A percentile compares a stretch with the other conserved stretches of the same genome.
Evolutionary conservation across 1,139 yeast species (phyloP).

Genomic region (Wickerhamiella pararugosa): DNA sequence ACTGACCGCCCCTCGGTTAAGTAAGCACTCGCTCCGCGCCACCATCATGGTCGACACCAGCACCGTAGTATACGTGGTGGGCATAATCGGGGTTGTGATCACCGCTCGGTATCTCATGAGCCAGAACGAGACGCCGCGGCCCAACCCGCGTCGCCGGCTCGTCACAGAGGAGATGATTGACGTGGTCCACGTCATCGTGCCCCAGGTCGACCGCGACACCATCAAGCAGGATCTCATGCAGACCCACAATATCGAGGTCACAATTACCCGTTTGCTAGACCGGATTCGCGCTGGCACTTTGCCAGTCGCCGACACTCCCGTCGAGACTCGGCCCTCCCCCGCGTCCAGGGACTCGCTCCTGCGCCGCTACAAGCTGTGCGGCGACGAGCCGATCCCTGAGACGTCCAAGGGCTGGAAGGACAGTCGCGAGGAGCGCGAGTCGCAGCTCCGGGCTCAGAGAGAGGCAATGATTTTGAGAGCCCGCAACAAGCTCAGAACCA

Average conservation of each 20-base stretch:
- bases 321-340: constrained; percentile 40
- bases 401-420: constrained; percentile 24
- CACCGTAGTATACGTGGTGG: constrained; percentile 17
- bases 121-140: constrained; percentile 7
- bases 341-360: constrained; percentile 14
- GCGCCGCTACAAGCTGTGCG: constrained; percentile 18
- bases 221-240: constrained; percentile 39
- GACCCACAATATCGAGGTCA: constrained; percentile 67
- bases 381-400: constrained; percentile 3
- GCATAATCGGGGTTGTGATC: constrained; percentile 10
- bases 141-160: constrained; percentile 26
- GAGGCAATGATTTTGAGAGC: constrained; percentile 38
- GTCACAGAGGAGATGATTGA: constrained; percentile 76
- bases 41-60: constrained; percentile 17
- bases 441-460: constrained; percentile 32
- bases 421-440: constrained; percentile 28
- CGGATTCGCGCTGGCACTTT: background rate
- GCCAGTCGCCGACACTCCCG: background rate
- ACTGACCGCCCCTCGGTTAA: background rate
- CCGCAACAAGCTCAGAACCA: constrained; percentile 20
- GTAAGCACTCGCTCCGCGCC: background rate
- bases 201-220: constrained; percentile 53
- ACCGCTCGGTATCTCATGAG: constrained; percentile 8
- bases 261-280: constrained; percentile 23
- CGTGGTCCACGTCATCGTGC: constrained; percentile 73